Evolutionary conservation across 345 rosid species (phyloP), one percentile per base, ranked within the genome.

Genomic region (Salix dunnii): DNA sequence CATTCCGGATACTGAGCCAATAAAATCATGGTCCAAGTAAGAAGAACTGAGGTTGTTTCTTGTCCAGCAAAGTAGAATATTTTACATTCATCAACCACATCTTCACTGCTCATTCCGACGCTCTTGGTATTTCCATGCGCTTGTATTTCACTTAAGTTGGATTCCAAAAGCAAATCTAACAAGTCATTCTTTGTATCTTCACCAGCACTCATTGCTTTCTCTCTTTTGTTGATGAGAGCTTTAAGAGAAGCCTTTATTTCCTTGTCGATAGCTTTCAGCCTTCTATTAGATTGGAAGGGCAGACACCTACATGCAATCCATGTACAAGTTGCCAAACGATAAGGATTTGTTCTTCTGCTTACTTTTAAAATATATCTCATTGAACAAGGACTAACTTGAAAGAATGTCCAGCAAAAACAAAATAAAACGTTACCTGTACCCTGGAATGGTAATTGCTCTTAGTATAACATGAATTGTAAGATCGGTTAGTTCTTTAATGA

Each of bases 231-330:
- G 18, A 88, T 74, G 20, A 89, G 81, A 2, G 79, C 75, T 33
- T 72, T 58, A 33, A 87, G 75, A 31, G 82, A 69, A 9, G 28
- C 55, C 67, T 70, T 30, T 25, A 86, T 77, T 70, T 85, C 86
- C 48, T 68, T 80, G 72, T 82, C 76, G 33, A 82, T 79, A 60
- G 73, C 83, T 70, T 82, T 86, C 7, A 89, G 81, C 79, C 81
- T 83, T 67, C 71, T 86, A 30, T 87, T 87, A 13, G 20, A 51
- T 74, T 79, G 81, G 18, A 87, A 80, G n/a, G 92, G 92, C 31
- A 83, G 66, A 74, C 83, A 86, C 81, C 92, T 87, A 73, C 65
- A 58, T 16, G 17, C 28, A 31, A 25, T 64, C 33, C 66, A 70
- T 73, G 74, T 3, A 21, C 4, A 64, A 78, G 58, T 33, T 60